Conservation (phyloP, 2,329 filamentous ascomycete genomes). For the Arachnomyces sp. region DNA sequence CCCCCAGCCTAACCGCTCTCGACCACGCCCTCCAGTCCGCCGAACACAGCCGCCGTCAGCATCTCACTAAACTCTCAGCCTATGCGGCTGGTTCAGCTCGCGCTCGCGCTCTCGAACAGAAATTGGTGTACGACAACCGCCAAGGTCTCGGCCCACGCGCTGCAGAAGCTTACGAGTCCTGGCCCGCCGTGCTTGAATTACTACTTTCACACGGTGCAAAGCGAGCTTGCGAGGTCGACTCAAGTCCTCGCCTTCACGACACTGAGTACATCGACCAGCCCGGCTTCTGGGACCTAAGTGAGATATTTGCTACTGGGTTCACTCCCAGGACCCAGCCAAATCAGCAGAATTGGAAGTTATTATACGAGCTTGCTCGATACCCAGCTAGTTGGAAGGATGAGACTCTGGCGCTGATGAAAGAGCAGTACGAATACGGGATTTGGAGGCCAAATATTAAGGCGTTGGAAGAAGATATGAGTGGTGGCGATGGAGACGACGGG, state of each 20-base stretch:
- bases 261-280: conserved; percentile 12
- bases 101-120: conserved; percentile 10
- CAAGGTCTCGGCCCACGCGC: conserved; percentile 14
- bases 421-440: conserved; percentile 2
- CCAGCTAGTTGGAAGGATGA: conserved; percentile 8
- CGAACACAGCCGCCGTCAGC: conserved; percentile 13
- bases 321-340: conserved; percentile 15
- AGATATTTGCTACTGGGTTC: conserved; percentile 14
- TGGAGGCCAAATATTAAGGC: conserved; percentile 10
- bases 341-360: conserved; percentile 11
- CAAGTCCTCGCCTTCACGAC: not conserved
- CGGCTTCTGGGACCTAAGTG: conserved; percentile 13
- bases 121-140: conserved; percentile 12
- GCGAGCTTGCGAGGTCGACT: conserved; percentile 13
- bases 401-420: conserved; percentile 1
- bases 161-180: conserved; percentile 13
- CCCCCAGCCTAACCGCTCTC: conserved; percentile 11
- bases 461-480: conserved; percentile 1
- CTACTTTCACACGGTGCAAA: conserved; percentile 15
- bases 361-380: conserved; percentile 14
- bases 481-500: too few species aligned
- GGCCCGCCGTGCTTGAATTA: conserved; percentile 13
- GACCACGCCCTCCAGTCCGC: conserved; percentile 16
- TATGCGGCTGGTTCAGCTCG: conserved; percentile 13
- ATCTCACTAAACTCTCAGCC: conserved; percentile 14